Evolutionary conservation across 2,329 filamentous ascomycete genomes (phyloP), one percentile per base, ranked within the genome.

Genomic region (Xylaria sp.): DNA sequence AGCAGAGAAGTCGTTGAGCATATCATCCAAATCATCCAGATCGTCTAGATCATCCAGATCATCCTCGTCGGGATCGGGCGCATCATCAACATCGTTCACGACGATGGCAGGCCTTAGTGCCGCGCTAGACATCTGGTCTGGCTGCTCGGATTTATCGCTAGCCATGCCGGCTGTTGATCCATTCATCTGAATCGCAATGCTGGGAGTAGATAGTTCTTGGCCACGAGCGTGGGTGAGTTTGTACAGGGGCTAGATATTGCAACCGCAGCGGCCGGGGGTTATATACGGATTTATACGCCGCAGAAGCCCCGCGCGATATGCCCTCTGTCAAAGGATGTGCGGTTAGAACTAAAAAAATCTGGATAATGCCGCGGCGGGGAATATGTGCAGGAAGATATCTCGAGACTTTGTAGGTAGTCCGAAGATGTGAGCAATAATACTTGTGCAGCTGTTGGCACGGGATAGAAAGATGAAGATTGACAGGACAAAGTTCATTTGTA

Each of bases 11-110:
- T 97, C 90, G 71, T 97, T 91, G 30, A 99, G 86, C 75, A 97
- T 89, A 68, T 97, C 93, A 75, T 99, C 94, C 50, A 99, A 79
- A 70, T 97, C 94, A 70, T 97, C 90, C 18, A 94, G 78, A 67
- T 94, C 90, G 74, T 94, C 94, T 30, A 99, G 79, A 70, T 97
- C 94, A 70, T 97, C 90, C 18, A 94, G 78, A 67, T 94, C 90
- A 74, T 94, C 94, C 75, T 96, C 92, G 66, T 97, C 93, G 5
- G 92, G 93, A 69, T 97, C 93, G 18, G 92, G 88, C 13, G 89
- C 86, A 66, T 89, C 83, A 19, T 82, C 83, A 19, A 73, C 68
- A 13, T 70, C 71, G 13, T 67, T 67, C 5, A 67, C 63, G 50
- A 65, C 61, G 16, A 64, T 66, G 7, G 65, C 62, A 9, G 65